Evolutionary conservation across 345 rosid genomes (phyloP).

Genomic region (Sonneratia caseolaris): DNA sequence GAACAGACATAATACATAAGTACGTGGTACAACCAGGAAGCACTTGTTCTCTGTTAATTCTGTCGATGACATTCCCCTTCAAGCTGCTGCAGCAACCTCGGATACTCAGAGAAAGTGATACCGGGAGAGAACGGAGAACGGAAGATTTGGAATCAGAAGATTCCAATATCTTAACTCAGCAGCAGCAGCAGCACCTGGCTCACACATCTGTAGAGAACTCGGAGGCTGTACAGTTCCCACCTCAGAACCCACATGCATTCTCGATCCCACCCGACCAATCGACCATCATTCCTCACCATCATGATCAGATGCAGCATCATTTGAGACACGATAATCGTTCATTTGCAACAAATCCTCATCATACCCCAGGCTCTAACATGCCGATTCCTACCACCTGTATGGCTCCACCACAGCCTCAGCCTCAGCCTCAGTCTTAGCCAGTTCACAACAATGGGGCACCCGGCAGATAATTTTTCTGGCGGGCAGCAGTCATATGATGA

Average conservation of each 20-base stretch:
- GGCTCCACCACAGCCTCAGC: background rate
- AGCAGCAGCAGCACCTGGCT: background rate
- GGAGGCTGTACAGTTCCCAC: conserved; percentile 2
- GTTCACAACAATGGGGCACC: background rate
- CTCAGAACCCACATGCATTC: background rate
- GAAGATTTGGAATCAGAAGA: background rate
- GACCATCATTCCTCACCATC: background rate
- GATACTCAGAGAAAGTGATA: background rate
- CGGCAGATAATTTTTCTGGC: background rate
- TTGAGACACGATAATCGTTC: background rate
- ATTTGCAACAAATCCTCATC: background rate
- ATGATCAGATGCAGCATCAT: background rate
- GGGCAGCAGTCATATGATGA: background rate
- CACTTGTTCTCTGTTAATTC: background rate
- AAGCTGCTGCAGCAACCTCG: background rate
- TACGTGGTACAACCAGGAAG: no score
- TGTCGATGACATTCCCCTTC: background rate
- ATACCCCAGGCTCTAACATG: background rate
- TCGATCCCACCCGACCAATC: background rate
- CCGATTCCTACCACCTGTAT: background rate
- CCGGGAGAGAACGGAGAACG: background rate
- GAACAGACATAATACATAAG: background rate
- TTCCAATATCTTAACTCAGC: background rate
- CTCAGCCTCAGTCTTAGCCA: background rate
- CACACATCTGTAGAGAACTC: background rate